phyloP scores from a whole-genome alignment of 148 eudicot genomes.

The Suaeda aralocaspica region DNA sequence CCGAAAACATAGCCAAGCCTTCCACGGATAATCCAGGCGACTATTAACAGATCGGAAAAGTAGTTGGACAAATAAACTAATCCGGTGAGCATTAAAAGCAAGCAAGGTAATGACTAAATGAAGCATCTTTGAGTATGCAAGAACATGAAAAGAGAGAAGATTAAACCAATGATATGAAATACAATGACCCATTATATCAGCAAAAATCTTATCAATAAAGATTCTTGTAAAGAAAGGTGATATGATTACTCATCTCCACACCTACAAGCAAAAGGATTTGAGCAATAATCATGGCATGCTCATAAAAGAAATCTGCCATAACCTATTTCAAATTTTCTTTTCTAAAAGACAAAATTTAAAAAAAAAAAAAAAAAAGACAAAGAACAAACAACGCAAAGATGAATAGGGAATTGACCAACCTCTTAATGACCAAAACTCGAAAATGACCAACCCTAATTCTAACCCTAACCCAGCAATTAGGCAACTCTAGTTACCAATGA shows the following conservation, averaged over 20 bases:
- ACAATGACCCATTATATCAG: neutral
- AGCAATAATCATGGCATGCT: slow-evolving; percentile 22
- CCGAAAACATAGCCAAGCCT: too few species aligned
- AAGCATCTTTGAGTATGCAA: too few species aligned
- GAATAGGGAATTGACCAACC: too few species aligned
- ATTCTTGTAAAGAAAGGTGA: slow-evolving; percentile 3
- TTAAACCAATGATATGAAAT: slow-evolving; percentile 1
- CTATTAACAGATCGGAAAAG: too few species aligned
- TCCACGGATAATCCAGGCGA: too few species aligned
- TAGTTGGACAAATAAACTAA: too few species aligned
- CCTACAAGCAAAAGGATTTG: slow-evolving; percentile 21
- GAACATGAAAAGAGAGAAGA: neutral
- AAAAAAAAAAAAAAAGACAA: neutral
- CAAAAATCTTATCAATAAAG: slow-evolving; percentile 19
- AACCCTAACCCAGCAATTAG: too few species aligned
- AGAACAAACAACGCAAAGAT: neutral
- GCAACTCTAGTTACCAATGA: too few species aligned
- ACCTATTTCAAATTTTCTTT: neutral
- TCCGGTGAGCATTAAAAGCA: too few species aligned
- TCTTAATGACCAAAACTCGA: too few species aligned
- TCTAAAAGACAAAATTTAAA: neutral
- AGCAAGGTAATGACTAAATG: too few species aligned
- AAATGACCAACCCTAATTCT: too few species aligned
- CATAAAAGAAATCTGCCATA: slow-evolving; percentile 15
- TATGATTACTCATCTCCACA: slow-evolving; percentile 21